phyloP scores from a whole-genome alignment of 2,329 filamentous ascomycete genomes.

The Verticillium longisporum region DNA sequence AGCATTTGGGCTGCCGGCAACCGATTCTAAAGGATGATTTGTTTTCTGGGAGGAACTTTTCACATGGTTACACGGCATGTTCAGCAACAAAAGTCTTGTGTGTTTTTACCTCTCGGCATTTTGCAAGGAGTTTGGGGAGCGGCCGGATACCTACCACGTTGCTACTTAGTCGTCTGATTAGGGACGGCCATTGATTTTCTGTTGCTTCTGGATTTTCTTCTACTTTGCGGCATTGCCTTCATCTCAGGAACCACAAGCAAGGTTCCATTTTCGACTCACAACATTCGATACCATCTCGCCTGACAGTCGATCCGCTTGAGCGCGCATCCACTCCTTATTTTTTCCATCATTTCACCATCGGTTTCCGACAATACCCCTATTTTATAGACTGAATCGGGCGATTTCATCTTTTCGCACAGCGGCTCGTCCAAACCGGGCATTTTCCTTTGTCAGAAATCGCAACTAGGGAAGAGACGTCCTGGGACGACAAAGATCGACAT shows the following conservation, averaged over 20 bases:
- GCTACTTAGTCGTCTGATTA: slow-evolving; percentile 1
- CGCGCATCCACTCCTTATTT: slow-evolving; percentile 6
- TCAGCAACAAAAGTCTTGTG: slow-evolving; percentile 5
- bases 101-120: slow-evolving; percentile 5
- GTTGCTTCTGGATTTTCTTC: slow-evolving; percentile 9
- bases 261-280: slow-evolving; percentile 8
- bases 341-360: slow-evolving; percentile 2
- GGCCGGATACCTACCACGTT: slow-evolving; percentile 4
- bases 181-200: slow-evolving; percentile 5
- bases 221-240: slow-evolving; percentile 4
- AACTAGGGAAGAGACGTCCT: background rate
- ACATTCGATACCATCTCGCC: slow-evolving; percentile 12
- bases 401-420: background rate
- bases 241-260: slow-evolving; percentile 5
- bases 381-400: slow-evolving; percentile 12
- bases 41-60: background rate
- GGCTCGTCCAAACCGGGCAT: background rate
- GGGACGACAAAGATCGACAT: background rate
- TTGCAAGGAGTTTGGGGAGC: slow-evolving; percentile 11
- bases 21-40: slow-evolving; percentile 39
- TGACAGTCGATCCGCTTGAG: slow-evolving; percentile 6
- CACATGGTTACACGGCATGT: slow-evolving; percentile 1
- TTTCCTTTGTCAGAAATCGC: background rate
- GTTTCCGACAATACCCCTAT: slow-evolving; percentile 12
- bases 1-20: slow-evolving; percentile 72